phyloP scores from a whole-genome alignment of 78 protist genomes.

The Diacronema lutheri region DNA sequence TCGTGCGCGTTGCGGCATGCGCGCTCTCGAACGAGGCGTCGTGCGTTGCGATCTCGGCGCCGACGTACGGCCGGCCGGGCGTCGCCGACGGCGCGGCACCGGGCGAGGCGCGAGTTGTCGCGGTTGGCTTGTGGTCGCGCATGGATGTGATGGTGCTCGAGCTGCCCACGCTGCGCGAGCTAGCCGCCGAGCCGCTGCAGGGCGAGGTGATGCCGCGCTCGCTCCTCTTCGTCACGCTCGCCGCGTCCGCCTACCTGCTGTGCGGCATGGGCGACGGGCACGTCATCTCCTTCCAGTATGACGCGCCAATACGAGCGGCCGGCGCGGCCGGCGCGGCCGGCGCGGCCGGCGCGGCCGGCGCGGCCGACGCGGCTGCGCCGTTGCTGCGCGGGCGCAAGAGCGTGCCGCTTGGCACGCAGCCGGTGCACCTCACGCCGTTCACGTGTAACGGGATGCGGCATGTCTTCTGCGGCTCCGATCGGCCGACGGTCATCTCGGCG shows the following conservation, averaged over 20 bases:
- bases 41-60: background rate
- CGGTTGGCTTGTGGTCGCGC: slow-evolving; percentile 82
- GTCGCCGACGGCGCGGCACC: background rate
- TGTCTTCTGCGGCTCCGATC: slow-evolving; percentile 82
- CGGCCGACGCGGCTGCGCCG: no score
- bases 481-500: slow-evolving; percentile 82
- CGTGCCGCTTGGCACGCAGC: slow-evolving; percentile 78
- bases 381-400: slow-evolving; percentile 59
- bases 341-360: background rate
- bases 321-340: background rate
- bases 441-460: background rate
- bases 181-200: slow-evolving; percentile 44
- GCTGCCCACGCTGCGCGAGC: slow-evolving; percentile 58
- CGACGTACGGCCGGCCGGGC: background rate
- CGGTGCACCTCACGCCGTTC: slow-evolving; percentile 43
- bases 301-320: background rate
- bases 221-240: slow-evolving; percentile 56
- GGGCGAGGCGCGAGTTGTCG: slow-evolving; percentile 3
- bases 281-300: slow-evolving; percentile 57
- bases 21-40: background rate
- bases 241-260: slow-evolving; percentile 49
- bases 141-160: slow-evolving; percentile 53
- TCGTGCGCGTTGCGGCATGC: background rate
- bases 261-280: slow-evolving; percentile 86
- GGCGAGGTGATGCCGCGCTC: slow-evolving; percentile 78